phyloP scores from a whole-genome alignment of 129 eudicot genomes.

The Cynara cardunculus region DNA sequence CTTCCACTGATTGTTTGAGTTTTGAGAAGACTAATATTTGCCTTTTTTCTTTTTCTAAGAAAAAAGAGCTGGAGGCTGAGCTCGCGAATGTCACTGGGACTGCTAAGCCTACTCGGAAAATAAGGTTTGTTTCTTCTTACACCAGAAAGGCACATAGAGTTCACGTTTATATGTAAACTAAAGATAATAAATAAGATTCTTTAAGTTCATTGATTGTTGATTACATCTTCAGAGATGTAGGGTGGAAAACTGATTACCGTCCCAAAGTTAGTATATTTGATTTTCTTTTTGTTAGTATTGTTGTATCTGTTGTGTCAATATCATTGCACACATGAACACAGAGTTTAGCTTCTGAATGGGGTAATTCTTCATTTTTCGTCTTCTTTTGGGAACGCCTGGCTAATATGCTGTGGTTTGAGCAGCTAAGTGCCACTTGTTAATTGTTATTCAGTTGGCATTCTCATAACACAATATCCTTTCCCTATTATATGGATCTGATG shows the following conservation, averaged over 20 bases:
- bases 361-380: neutral
- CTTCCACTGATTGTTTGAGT: neutral
- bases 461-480: no score
- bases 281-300: neutral
- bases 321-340: neutral
- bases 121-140: slow-evolving; percentile 48
- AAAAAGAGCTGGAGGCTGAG: slow-evolving; percentile 99
- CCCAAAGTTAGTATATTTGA: neutral
- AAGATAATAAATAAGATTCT: neutral
- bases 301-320: neutral
- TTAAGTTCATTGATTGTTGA: neutral
- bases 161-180: neutral
- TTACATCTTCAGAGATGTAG: neutral
- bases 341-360: neutral
- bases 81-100: slow-evolving; percentile 77
- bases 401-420: neutral
- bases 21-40: neutral
- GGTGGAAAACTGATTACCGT: neutral
- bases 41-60: slow-evolving; percentile 33
- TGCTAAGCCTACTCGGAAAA: slow-evolving; percentile 92
- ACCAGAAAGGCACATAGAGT: neutral
- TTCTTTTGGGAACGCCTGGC: neutral
- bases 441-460: no score
- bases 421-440: no score
- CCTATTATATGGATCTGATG: no score